Evolutionary conservation across 805 yeast genomes (phyloP), one percentile per base, ranked within the genome.

Genomic region (Wickerhamiella spandovensis): DNA sequence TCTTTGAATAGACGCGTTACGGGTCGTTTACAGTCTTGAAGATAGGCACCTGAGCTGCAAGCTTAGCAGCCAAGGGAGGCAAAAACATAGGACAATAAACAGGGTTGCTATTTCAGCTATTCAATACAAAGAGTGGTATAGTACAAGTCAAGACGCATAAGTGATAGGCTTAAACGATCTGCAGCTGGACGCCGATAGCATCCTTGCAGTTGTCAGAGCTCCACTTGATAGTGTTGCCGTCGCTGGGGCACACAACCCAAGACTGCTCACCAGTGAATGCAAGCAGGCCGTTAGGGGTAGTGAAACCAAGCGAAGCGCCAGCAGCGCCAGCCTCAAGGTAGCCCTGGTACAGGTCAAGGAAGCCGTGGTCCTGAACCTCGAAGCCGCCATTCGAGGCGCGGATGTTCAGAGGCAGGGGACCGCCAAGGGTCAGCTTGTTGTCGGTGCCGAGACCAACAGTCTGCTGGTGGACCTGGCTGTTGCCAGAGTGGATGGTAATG

Each of bases 261-360:
- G n/a, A 7, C 22, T 47, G 38, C 44, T 54, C 42, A 50, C 46
- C 44, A 9, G 47, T 49, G 45, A 56, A 48, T 28, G 53, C 50
- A 25, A 59, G 51, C 50, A 53, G 37, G 50, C 60, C 49, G 51
- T 55, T 42, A 38, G 51, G 28, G 23, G 47, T 25, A 44, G 56
- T 45, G 43, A 55, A 43, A 49, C 56, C 48, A 49, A 61, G 45
- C 28, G 52, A 30, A 42, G 60, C 50, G 45, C 52, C 47, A 25
- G 51, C 37, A 39, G 61, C 51, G 42, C 53, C 49, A 46, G 52
- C 54, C 46, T 60, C 46, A 6, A 44, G 46, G 38, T 44, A 44
- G 23, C 46, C 46, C 23, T 20, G 23, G 24, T n/a, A 8, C 23
- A 44, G 53, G 48, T 57, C 50, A 43, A 53, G 41, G 49, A 55